These are phyloP conservation scores for Chamaenerion angustifolium DNA, from an alignment of 345 rosid species.

Conservation along the genomic window DNA sequence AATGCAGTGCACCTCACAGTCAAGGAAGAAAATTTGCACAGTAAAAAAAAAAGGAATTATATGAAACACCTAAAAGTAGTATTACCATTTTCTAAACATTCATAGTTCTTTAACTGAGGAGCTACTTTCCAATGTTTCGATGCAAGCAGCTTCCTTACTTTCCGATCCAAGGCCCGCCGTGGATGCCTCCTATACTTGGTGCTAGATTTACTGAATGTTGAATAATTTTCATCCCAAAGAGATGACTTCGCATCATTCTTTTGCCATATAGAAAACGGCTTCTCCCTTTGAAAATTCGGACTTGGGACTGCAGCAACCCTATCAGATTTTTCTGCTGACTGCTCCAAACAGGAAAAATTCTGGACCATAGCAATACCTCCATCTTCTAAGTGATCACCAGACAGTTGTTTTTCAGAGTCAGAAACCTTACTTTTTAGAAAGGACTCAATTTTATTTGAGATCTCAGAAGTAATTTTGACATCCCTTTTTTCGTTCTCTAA, in stretches of 20 bases:
- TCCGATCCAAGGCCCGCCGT: slow-evolving; percentile 37
- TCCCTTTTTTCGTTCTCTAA: slow-evolving; percentile 12
- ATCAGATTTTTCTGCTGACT: slow-evolving; percentile 17
- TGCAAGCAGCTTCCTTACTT: slow-evolving; percentile 46
- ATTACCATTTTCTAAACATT: slow-evolving; percentile 47
- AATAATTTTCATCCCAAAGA: slow-evolving; percentile 52
- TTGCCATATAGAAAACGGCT: slow-evolving; percentile 31
- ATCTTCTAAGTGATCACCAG: slow-evolving; percentile 15
- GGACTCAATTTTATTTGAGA: slow-evolving; percentile 6
- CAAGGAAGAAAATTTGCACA: not conserved
- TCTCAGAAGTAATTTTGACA: slow-evolving; percentile 10
- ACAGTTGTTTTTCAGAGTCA: slow-evolving; percentile 7
- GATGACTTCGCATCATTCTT: slow-evolving; percentile 43
- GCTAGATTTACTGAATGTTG: slow-evolving; percentile 40
- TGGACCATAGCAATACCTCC: slow-evolving; percentile 16
- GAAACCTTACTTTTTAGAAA: not conserved
- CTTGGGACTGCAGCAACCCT: slow-evolving; percentile 21
- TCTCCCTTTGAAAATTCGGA: slow-evolving; percentile 23
- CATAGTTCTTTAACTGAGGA: slow-evolving; percentile 44
- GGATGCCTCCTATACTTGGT: slow-evolving; percentile 48
- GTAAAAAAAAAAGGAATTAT: not conserved
- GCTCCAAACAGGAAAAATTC: slow-evolving; percentile 17
- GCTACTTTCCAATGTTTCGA: slow-evolving; percentile 56
- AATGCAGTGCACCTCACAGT: slow-evolving; percentile 6
- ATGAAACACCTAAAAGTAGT: slow-evolving; percentile 3